Conservation (phyloP, 2,329 filamentous ascomycete species). For the Sordariomycetes sp. region DNA sequence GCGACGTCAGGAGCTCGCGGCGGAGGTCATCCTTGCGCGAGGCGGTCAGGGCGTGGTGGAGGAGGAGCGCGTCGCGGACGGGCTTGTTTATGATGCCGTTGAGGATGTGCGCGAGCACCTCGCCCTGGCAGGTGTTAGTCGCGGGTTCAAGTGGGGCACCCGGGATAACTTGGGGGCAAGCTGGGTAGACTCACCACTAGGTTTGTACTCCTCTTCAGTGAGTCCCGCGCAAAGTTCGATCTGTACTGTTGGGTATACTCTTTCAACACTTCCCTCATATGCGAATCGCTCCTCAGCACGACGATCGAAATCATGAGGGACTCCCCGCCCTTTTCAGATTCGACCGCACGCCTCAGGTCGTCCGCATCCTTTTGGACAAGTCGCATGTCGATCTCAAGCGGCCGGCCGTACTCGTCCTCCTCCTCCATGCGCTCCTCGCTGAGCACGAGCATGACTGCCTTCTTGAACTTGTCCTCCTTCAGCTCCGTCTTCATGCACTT, state of each 20-base stretch:
- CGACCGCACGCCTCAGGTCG: slow-evolving; percentile 56
- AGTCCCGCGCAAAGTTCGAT: slow-evolving; percentile 78
- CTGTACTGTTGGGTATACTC: slow-evolving; percentile 64
- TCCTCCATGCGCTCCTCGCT: slow-evolving; percentile 82
- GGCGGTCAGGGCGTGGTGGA: slow-evolving; percentile 79
- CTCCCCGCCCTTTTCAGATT: slow-evolving; percentile 73
- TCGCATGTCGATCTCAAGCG: slow-evolving; percentile 43
- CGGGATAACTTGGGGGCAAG: slow-evolving; percentile 1
- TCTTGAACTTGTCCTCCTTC: slow-evolving; percentile 92
- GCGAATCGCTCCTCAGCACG: slow-evolving; percentile 66
- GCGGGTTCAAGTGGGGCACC: background rate
- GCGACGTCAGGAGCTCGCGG: slow-evolving; percentile 76
- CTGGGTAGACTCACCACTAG: slow-evolving; percentile 61
- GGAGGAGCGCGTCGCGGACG: slow-evolving; percentile 79
- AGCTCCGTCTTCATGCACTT: slow-evolving; percentile 88
- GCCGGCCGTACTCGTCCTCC: slow-evolving; percentile 50
- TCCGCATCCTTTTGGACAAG: slow-evolving; percentile 63
- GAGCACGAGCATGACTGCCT: slow-evolving; percentile 71
- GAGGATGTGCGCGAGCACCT: slow-evolving; percentile 87
- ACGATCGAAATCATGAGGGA: slow-evolving; percentile 79
- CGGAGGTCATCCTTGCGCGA: slow-evolving; percentile 61
- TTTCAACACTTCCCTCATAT: slow-evolving; percentile 69
- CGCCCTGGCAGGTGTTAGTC: slow-evolving; percentile 49
- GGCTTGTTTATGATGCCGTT: slow-evolving; percentile 95
- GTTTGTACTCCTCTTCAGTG: slow-evolving; percentile 81